A percentile compares a stretch with the other conserved stretches of the same genome.
These are phyloP conservation scores for Triadica sebifera DNA, from an alignment of 345 rosid species.

Conservation along the genomic window DNA sequence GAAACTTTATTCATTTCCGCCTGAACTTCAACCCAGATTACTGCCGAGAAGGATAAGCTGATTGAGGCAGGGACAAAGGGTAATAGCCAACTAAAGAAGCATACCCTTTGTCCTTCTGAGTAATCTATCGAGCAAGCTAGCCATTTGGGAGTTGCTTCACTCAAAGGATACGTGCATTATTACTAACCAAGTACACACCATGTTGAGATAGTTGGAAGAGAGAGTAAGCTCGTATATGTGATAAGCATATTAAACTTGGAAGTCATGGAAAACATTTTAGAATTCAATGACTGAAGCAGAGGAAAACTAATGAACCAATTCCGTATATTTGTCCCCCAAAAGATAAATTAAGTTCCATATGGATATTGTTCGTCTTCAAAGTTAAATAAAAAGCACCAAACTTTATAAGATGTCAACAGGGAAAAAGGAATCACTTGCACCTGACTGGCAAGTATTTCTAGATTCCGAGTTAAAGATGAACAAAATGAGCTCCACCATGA, in stretches of 20 bases:
- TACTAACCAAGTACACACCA: too few species aligned
- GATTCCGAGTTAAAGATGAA: background rate
- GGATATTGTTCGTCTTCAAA: conserved; percentile 1
- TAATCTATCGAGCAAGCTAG: too few species aligned
- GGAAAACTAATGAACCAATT: background rate
- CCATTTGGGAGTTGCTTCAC: too few species aligned
- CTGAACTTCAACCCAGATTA: too few species aligned
- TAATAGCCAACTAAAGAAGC: too few species aligned
- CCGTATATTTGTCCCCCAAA: background rate
- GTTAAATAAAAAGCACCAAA: background rate
- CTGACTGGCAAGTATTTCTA: background rate
- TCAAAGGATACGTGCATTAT: too few species aligned
- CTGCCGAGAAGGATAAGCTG: too few species aligned
- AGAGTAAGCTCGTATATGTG: too few species aligned
- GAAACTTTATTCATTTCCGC: too few species aligned
- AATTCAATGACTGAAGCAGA: background rate
- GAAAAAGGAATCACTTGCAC: background rate
- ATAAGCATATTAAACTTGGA: background rate
- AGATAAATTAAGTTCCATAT: background rate
- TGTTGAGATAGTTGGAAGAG: too few species aligned
- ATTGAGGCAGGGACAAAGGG: too few species aligned
- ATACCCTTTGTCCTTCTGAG: too few species aligned
- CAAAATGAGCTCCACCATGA: background rate
- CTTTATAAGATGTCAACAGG: background rate
- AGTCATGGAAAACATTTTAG: background rate